These are phyloP conservation scores for Chlorella sp. DNA, from an alignment of 139 green algal species.

Conservation along the genomic window DNA sequence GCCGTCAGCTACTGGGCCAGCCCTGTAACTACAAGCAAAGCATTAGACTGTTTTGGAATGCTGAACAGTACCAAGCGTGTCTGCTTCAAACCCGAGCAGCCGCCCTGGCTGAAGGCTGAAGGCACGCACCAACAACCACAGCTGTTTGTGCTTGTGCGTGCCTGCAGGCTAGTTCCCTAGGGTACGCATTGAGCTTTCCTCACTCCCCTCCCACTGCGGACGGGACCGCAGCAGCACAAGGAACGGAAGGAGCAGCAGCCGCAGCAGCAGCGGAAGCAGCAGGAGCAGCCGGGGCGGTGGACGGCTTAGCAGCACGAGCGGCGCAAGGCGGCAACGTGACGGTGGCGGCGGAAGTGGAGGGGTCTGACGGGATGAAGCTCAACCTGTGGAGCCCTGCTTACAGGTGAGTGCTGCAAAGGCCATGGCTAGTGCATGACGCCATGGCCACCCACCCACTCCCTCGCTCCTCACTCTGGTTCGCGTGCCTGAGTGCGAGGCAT, in stretches of 20 bases:
- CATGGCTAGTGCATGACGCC: background rate
- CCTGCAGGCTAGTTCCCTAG: conserved; percentile 27
- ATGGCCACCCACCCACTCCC: background rate
- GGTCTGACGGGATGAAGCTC: conserved; percentile 50
- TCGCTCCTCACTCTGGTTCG: background rate
- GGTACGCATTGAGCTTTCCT: conserved; percentile 63
- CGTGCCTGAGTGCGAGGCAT: background rate
- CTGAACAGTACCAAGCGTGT: background rate
- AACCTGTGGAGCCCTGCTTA: conserved; percentile 59
- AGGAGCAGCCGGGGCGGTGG: no score
- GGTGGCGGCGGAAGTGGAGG: conserved; percentile 6
- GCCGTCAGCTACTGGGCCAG: background rate
- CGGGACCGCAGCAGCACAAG: no score
- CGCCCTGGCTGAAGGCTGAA: no score
- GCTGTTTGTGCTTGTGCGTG: background rate
- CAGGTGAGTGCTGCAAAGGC: conserved; percentile 15
- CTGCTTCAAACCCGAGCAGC: background rate
- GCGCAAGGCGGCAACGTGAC: background rate
- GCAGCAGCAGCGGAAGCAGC: no score
- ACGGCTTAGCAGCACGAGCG: background rate
- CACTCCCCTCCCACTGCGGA: no score
- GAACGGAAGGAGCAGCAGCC: no score
- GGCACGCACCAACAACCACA: background rate
- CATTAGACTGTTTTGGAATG: background rate
- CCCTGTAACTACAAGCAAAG: no score